These are phyloP conservation scores for Phytophthora brassicae DNA, from an alignment of 352 stramenopile genomes.

Conservation along the genomic window DNA sequence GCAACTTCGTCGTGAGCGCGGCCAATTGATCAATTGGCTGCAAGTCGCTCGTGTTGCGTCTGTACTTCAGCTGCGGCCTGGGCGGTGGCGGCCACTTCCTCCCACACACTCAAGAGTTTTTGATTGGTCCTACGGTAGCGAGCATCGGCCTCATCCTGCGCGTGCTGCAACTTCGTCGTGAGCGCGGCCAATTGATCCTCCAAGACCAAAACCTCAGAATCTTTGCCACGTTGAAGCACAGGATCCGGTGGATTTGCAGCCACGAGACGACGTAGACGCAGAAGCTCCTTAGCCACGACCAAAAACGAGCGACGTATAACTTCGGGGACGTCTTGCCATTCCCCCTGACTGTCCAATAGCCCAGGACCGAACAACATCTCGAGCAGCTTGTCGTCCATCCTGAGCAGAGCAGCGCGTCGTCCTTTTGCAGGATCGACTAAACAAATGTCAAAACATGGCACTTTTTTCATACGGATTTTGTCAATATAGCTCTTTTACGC, in stretches of 20 bases:
- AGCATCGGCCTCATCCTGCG: not conserved
- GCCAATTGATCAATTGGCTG: slow-evolving; percentile 5
- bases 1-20: slow-evolving; percentile 1
- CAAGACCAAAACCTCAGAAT: not conserved
- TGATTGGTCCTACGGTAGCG: slow-evolving; percentile 6
- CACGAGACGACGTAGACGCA: slow-evolving; percentile 20
- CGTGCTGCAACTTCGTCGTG: not conserved
- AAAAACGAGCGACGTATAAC: slow-evolving; percentile 62
- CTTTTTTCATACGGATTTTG: too few species aligned
- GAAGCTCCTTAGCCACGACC: slow-evolving; percentile 48
- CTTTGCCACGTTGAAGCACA: not conserved
- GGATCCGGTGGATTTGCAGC: not conserved
- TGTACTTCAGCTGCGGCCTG: slow-evolving; percentile 6
- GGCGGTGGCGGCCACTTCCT: slow-evolving; percentile 10
- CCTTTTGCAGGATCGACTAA: too few species aligned
- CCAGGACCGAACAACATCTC: slow-evolving; percentile 39
- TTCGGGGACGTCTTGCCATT: slow-evolving; percentile 48
- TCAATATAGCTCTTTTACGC: too few species aligned
- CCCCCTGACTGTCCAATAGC: slow-evolving; percentile 35
- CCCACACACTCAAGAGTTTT: slow-evolving; percentile 14
- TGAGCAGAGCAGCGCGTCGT: too few species aligned
- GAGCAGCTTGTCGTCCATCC: too few species aligned
- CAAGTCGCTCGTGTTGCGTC: slow-evolving; percentile 1
- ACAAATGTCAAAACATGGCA: too few species aligned
- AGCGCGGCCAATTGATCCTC: slow-evolving; percentile 11